Conservation (phyloP, 768 basidiomycete genomes). For the Kwoniella europaea region DNA sequence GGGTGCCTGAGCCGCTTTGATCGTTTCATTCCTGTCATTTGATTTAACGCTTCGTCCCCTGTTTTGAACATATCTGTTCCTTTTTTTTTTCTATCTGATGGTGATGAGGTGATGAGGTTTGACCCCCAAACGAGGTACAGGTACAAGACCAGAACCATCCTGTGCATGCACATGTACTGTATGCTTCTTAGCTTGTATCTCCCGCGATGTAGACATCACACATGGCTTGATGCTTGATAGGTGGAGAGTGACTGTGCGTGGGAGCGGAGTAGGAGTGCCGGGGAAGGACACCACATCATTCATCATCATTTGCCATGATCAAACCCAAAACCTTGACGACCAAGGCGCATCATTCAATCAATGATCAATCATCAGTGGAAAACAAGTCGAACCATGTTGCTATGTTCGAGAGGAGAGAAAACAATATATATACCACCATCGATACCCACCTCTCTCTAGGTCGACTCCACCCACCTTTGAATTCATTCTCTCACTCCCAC, state of each 20-base stretch:
- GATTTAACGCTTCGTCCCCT: neutral
- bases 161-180: neutral
- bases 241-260: neutral
- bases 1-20: neutral
- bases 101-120: neutral
- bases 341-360: neutral
- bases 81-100: neutral
- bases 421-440: neutral
- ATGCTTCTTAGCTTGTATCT: neutral
- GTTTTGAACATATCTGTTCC: neutral
- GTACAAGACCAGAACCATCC: conserved; percentile 6
- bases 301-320: neutral
- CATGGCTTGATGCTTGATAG: neutral
- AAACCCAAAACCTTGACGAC: neutral
- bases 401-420: neutral
- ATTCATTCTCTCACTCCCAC: neutral
- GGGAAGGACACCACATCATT: neutral
- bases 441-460: neutral
- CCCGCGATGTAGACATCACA: neutral
- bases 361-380: neutral
- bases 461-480: neutral
- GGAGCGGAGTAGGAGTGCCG: neutral
- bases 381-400: neutral
- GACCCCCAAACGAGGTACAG: neutral
- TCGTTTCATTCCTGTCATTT: neutral